Percentiles rank a stretch among this genome's conserved stretches.
Evolutionary conservation across 192 early-diverging fungal species (phyloP).

Genomic region (Kickxella alabastrina): DNA sequence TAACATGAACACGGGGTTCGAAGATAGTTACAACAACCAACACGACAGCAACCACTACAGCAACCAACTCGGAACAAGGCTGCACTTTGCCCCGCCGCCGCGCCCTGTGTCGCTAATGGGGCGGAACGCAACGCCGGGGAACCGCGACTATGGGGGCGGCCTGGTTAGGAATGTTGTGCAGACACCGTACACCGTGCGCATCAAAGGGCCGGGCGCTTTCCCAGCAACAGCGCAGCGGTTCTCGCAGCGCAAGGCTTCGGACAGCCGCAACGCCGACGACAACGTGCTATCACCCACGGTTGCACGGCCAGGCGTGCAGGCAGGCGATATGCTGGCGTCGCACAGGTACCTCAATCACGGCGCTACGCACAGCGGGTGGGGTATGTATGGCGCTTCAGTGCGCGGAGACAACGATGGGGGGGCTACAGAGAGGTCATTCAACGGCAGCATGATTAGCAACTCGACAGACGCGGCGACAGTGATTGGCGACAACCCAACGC

Average conservation of each 20-base stretch:
- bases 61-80: too few relatives aligned
- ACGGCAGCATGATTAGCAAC: conserved; percentile 49
- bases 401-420: background rate
- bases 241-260: conserved; percentile 34
- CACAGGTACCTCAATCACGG: conserved; percentile 39
- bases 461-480: conserved; percentile 19
- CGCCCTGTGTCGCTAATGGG: conserved; percentile 3
- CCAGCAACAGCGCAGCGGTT: conserved; percentile 46
- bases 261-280: conserved; percentile 11
- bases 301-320: conserved; percentile 8
- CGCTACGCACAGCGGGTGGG: conserved; percentile 25
- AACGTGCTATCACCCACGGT: conserved; percentile 24
- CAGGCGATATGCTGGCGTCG: conserved; percentile 27
- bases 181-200: conserved; percentile 45
- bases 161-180: conserved; percentile 2
- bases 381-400: conserved; percentile 29
- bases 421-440: conserved; percentile 31
- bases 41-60: too few relatives aligned
- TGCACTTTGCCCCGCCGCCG: too few relatives aligned
- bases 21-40: too few relatives aligned
- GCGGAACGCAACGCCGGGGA: background rate
- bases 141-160: background rate
- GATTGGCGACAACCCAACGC: conserved; percentile 38
- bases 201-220: conserved; percentile 48
- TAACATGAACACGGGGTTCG: too few relatives aligned